Evolutionary conservation across 805 yeast genomes (phyloP).

Genomic region (Ogataea salicorniae): DNA sequence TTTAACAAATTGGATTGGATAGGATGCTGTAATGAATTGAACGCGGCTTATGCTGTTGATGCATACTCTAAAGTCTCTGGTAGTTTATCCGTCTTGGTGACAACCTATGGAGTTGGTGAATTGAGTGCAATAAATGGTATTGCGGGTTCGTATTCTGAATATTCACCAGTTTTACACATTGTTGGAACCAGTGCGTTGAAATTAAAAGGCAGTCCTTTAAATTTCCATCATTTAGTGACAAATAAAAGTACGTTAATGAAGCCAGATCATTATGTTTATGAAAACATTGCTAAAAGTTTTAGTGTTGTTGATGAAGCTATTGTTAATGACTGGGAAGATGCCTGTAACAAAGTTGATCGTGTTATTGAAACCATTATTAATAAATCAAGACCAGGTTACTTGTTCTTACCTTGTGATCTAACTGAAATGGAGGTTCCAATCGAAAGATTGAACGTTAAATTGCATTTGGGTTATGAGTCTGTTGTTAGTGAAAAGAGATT

Average conservation of each 20-base stretch:
- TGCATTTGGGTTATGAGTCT: constrained; percentile 20
- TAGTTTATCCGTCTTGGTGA: constrained; percentile 35
- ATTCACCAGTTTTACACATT: constrained; percentile 42
- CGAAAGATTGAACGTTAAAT: constrained; percentile 29
- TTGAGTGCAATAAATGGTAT: constrained; percentile 46
- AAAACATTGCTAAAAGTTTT: constrained; percentile 49
- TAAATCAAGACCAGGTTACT: constrained; percentile 74
- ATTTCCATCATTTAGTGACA: constrained; percentile 59
- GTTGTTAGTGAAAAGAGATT: constrained; percentile 14
- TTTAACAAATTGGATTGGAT: constrained; percentile 29
- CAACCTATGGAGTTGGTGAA: constrained; percentile 51
- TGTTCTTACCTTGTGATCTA: constrained; percentile 73
- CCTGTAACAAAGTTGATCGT: constrained; percentile 62
- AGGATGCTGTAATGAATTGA: constrained; percentile 48
- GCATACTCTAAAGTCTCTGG: constrained; percentile 38
- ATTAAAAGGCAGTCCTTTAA: constrained; percentile 16
- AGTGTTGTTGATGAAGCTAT: constrained; percentile 52
- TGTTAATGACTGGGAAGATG: constrained; percentile 37
- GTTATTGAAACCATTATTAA: constrained; percentile 53
- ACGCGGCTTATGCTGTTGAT: constrained; percentile 47
- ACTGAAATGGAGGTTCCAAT: constrained; percentile 45
- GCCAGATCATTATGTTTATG: constrained; percentile 67
- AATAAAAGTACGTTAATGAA: constrained; percentile 39
- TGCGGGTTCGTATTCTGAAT: constrained; percentile 45
- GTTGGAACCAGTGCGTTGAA: constrained; percentile 39